phyloP scores from a whole-genome alignment of 208 protist genomes.

The Jaenimonas drosophilae region DNA sequence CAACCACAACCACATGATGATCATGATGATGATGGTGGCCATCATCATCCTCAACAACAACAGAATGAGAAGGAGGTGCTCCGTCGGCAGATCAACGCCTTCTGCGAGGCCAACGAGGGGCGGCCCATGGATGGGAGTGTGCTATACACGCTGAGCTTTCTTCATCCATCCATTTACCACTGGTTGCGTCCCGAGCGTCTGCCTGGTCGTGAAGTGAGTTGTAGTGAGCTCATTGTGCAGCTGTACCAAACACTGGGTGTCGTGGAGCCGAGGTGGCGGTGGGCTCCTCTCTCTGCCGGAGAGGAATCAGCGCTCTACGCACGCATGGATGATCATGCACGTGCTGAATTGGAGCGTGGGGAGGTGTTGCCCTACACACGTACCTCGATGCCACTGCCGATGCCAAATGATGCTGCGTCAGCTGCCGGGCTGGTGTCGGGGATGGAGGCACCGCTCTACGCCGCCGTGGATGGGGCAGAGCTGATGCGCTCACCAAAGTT shows the following conservation, averaged over 20 bases:
- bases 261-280: slow-evolving; percentile 26
- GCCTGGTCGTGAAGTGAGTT: slow-evolving; percentile 25
- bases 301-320: no score
- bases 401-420: no score
- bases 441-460: no score
- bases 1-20: slow-evolving; percentile 7
- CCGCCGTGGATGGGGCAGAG: no score
- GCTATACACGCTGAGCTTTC: slow-evolving; percentile 30
- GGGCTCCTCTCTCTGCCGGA: slow-evolving; percentile 31
- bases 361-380: no score
- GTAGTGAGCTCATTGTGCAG: slow-evolving; percentile 56
- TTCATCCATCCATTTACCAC: slow-evolving; percentile 30
- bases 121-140: slow-evolving; percentile 24
- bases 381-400: no score
- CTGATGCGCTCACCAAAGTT: no score
- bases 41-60: slow-evolving; percentile 13
- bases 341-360: no score
- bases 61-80: background rate
- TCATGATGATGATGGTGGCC: slow-evolving; percentile 3
- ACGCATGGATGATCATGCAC: no score
- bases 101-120: slow-evolving; percentile 14
- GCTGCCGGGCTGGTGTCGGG: no score
- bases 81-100: slow-evolving; percentile 9
- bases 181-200: slow-evolving; percentile 13
- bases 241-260: slow-evolving; percentile 61